Percentiles rank a stretch among this genome's conserved stretches.
These are phyloP conservation scores for Ophiostoma sp. DNA, from an alignment of 2,329 filamentous ascomycete species.

Conservation along the genomic window DNA sequence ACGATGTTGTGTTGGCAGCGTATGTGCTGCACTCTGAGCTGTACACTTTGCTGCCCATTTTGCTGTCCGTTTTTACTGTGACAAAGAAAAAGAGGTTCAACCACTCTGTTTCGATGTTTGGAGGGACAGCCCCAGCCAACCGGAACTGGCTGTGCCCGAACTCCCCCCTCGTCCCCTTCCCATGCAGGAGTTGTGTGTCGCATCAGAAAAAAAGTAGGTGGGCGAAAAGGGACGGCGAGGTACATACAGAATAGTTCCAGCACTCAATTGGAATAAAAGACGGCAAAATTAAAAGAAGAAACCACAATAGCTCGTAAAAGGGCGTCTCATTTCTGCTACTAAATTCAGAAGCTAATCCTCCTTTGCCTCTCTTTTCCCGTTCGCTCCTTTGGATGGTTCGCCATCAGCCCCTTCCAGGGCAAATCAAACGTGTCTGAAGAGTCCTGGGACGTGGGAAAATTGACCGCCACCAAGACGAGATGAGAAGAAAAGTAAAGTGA, in stretches of 20 bases:
- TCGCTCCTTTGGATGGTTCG: neutral
- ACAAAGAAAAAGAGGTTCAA: neutral
- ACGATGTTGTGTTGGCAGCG: neutral
- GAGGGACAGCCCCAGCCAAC: neutral
- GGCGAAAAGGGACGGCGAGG: neutral
- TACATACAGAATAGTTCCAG: neutral
- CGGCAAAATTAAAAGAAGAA: neutral
- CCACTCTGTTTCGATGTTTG: neutral
- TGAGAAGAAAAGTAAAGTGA: too few relatives aligned
- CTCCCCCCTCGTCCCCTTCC: neutral
- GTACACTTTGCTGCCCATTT: neutral
- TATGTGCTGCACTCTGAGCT: neutral
- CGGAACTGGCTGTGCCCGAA: neutral
- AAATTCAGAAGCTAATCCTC: neutral
- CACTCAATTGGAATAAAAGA: neutral
- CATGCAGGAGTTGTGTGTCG: neutral
- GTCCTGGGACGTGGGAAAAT: neutral
- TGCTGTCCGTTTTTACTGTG: neutral
- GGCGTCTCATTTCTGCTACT: neutral
- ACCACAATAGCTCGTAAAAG: neutral
- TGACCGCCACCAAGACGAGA: neutral
- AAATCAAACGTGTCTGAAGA: slow-evolving; percentile 8
- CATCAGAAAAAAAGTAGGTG: neutral
- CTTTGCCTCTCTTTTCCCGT: neutral
- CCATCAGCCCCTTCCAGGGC: slow-evolving; percentile 2